Conservation (phyloP, 2,329 filamentous ascomycete species). For the Stemphylium beticola region DNA sequence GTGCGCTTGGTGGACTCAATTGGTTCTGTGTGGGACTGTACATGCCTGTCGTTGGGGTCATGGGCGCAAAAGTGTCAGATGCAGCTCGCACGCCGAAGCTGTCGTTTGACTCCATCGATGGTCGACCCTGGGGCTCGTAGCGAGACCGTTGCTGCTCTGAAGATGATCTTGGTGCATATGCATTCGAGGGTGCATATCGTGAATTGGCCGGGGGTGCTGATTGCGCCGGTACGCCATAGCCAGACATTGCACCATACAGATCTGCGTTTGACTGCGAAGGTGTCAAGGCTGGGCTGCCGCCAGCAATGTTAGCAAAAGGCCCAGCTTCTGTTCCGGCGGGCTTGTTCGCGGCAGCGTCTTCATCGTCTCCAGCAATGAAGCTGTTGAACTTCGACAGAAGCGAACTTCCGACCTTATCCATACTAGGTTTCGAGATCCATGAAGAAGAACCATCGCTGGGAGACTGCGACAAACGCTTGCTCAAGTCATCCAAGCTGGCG, state of each 20-base stretch:
- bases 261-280: slow-evolving; percentile 73
- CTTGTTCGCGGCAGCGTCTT: slow-evolving; percentile 66
- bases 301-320: slow-evolving; percentile 81
- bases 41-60: slow-evolving; percentile 32
- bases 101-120: slow-evolving; percentile 48
- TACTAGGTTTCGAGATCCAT: slow-evolving; percentile 93
- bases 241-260: slow-evolving; percentile 72
- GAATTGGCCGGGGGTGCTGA: slow-evolving; percentile 41
- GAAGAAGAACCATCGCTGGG: slow-evolving; percentile 81
- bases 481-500: slow-evolving; percentile 79
- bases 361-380: slow-evolving; percentile 91
- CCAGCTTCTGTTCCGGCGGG: slow-evolving; percentile 65
- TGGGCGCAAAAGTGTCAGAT: slow-evolving; percentile 41
- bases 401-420: slow-evolving; percentile 92
- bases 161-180: slow-evolving; percentile 57
- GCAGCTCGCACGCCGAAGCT: slow-evolving; percentile 31
- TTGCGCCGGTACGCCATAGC: slow-evolving; percentile 50
- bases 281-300: slow-evolving; percentile 60
- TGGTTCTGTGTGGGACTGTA: slow-evolving; percentile 42
- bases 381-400: slow-evolving; percentile 95
- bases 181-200: slow-evolving; percentile 47
- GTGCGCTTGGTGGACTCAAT: slow-evolving; percentile 36
- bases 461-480: slow-evolving; percentile 80
- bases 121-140: slow-evolving; percentile 53
- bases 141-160: slow-evolving; percentile 58